phyloP scores from a whole-genome alignment of 1,284 basidiomycete genomes.

The Schizophyllum commune region DNA sequence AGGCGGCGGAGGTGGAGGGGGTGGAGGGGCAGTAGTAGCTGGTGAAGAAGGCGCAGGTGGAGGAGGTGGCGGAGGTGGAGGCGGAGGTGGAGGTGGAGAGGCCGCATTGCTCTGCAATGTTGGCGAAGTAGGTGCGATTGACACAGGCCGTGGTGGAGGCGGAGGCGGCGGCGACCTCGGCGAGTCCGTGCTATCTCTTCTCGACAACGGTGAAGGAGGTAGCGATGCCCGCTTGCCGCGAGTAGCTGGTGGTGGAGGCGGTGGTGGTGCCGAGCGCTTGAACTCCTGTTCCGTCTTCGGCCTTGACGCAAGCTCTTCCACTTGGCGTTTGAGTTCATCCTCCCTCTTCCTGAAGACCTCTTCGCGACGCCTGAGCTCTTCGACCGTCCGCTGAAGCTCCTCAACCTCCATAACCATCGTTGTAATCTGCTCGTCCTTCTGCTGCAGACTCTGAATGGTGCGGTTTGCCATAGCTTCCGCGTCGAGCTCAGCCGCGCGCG shows the following conservation, averaged over 20 bases:
- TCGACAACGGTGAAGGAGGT: slow-evolving; percentile 3
- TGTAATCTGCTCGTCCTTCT: slow-evolving; percentile 65
- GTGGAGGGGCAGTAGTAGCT: slow-evolving; percentile 10
- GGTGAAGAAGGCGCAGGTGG: slow-evolving; percentile 20
- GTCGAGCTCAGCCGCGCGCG: slow-evolving; percentile 47
- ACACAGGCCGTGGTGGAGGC: slow-evolving; percentile 17
- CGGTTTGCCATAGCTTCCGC: slow-evolving; percentile 63
- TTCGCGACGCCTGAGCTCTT: background rate
- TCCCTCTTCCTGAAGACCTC: too few relatives aligned
- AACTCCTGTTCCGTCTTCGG: slow-evolving; percentile 65
- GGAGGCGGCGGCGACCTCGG: slow-evolving; percentile 17
- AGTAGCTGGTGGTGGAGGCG: slow-evolving; percentile 48
- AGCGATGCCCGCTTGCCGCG: slow-evolving; percentile 12
- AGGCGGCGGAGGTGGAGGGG: slow-evolving; percentile 21
- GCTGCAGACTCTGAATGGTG: slow-evolving; percentile 62
- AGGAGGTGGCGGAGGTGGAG: slow-evolving; percentile 16
- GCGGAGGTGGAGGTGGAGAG: slow-evolving; percentile 14
- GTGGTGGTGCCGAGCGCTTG: slow-evolving; percentile 58
- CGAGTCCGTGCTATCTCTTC: slow-evolving; percentile 6
- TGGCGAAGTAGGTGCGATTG: slow-evolving; percentile 11
- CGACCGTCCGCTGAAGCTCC: slow-evolving; percentile 34
- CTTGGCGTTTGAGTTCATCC: background rate
- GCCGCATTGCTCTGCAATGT: slow-evolving; percentile 1
- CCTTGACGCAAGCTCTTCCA: slow-evolving; percentile 33
- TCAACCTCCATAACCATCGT: slow-evolving; percentile 45